Evolutionary conservation across 495 filamentous ascomycete species (phyloP), one percentile per base, ranked within the genome.

Genomic region (Tuber calosporum): DNA sequence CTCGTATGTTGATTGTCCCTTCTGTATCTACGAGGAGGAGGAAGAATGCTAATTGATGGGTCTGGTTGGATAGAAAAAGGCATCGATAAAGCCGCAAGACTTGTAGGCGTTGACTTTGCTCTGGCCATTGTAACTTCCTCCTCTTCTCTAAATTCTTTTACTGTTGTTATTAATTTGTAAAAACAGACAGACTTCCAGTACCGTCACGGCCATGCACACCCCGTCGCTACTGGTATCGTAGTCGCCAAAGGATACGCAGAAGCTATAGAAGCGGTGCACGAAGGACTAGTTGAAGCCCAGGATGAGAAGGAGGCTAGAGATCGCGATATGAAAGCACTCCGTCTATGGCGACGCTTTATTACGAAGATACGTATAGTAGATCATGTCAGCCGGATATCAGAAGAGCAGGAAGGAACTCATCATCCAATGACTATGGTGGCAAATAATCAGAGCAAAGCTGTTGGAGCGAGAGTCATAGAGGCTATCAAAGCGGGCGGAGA

Each of bases 61-160:
- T 30, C 39, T 73, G 41, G 41, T 71, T 86, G 1, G 43, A 20
- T 81, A 67, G 86, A 90, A 78, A 85, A 88, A 38, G 85, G 90
- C 43, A 89, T 91, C n/a, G 84, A 86, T 7, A 86, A 86, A 48
- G 93, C 94, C 1, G 93, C 93, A 34, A 88, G 86, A 70, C 84
- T 96, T 11, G 80, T 97, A 4, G 91, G 92, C 0, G 85, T 98
- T 43, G 94, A 98, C 82, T 96, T 90, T 77, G 92, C 92, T 40
- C 91, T 92, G 62, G 95, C 96, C 22, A 88, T 99, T 11, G 77
- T 79, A 79, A 62, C 8, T 77, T 58, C 26, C 43, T 19, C 15
- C 40, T 62, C 36, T 45, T 4, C 11, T n/a, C 9, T 45, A 37
- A 34, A 62, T 15, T 13, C 11, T 8, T 62, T 62, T 13, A 11